These are phyloP conservation scores for Piper longum DNA, from an alignment of 164 flowering plant genomes.

Conservation along the genomic window DNA sequence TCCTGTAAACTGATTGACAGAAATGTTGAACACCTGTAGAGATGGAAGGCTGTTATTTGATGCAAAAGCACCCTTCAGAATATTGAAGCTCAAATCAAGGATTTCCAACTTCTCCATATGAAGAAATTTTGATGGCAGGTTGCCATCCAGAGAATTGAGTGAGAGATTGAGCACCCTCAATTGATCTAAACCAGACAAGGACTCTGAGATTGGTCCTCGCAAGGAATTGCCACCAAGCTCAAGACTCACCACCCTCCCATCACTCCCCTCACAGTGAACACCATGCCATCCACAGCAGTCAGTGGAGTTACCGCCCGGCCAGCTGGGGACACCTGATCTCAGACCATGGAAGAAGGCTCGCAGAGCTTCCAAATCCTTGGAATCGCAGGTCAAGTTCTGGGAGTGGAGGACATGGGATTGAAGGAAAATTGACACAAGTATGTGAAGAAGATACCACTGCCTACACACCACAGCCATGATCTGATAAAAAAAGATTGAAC, in stretches of 20 bases:
- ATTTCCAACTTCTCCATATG: conserved; percentile 35
- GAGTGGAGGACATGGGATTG: conserved; percentile 5
- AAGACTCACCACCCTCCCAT: conserved; percentile 27
- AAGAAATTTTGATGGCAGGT: conserved; percentile 37
- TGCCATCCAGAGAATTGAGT: conserved; percentile 35
- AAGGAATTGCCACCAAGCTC: conserved; percentile 30
- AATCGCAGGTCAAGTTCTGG: conserved; percentile 5
- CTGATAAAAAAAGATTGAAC: no score
- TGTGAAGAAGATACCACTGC: not conserved
- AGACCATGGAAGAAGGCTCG: conserved; percentile 5
- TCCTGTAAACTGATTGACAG: conserved; percentile 48
- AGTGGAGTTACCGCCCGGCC: conserved; percentile 2
- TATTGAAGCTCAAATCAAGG: conserved; percentile 66
- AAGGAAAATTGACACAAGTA: not conserved
- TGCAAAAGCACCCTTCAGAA: conserved; percentile 30
- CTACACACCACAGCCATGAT: not conserved
- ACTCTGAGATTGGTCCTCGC: conserved; percentile 34
- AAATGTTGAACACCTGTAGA: conserved; percentile 37
- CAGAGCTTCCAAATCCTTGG: conserved; percentile 12
- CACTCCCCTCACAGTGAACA: conserved; percentile 27
- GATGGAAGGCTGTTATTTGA: conserved; percentile 23
- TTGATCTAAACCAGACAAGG: conserved; percentile 37
- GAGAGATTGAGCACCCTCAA: conserved; percentile 57
- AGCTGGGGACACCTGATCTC: conserved; percentile 3
- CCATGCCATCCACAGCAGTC: conserved; percentile 62